A percentile compares a stretch with the other conserved stretches of the same genome.
phyloP scores from a whole-genome alignment of 148 eudicot species.

The Chenopodium berlandieri region DNA sequence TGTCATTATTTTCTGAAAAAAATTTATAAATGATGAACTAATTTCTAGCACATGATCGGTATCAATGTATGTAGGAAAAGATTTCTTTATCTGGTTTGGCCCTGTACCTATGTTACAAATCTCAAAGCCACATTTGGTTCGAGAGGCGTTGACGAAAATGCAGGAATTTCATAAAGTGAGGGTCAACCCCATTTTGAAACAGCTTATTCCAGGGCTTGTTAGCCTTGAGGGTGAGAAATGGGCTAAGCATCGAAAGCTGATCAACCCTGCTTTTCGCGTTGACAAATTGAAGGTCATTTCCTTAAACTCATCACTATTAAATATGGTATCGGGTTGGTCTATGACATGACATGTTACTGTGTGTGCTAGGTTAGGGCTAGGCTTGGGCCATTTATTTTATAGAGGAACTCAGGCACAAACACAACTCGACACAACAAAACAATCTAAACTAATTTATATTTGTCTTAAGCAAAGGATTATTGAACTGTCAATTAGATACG shows the following conservation, averaged over 20 bases:
- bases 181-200: neutral
- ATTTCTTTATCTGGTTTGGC: constrained; percentile 14
- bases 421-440: no score
- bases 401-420: no score
- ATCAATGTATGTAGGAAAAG: constrained; percentile 14
- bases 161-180: neutral
- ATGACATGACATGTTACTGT: no score
- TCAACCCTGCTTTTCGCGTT: no score
- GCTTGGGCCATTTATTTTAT: no score
- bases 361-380: no score
- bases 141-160: constrained; percentile 17
- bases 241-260: constrained; percentile 2
- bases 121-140: constrained; percentile 10
- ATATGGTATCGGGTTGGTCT: no score
- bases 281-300: neutral
- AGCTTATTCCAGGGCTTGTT: constrained; percentile 13
- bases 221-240: constrained; percentile 16
- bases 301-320: constrained; percentile 5
- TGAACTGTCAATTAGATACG: no score
- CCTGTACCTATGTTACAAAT: constrained; percentile 4
- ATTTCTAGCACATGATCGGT: neutral
- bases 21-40: no score
- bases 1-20: no score
- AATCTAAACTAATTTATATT: no score
- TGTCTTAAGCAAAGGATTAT: no score